phyloP scores from a whole-genome alignment of 768 basidiomycete genomes.

The Dioszegia aurantiaca region DNA sequence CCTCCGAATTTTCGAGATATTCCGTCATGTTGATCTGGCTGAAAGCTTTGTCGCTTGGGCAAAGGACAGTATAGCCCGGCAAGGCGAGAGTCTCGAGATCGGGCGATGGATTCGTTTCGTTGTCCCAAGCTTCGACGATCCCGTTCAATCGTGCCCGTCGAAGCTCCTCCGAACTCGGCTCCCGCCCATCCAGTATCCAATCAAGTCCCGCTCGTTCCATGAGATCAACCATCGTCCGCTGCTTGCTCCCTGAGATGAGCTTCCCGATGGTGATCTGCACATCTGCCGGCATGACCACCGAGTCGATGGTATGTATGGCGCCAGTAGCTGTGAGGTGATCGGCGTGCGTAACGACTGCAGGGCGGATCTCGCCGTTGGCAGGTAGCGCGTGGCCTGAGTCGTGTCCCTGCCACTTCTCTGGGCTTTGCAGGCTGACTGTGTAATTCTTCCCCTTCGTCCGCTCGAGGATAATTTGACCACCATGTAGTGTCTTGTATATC shows the following conservation, averaged over 20 bases:
- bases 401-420: conserved; percentile 35
- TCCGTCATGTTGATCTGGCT: conserved; percentile 74
- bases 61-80: conserved; percentile 76
- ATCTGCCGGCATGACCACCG: conserved; percentile 68
- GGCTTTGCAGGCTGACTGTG: conserved; percentile 53
- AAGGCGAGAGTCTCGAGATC: conserved; percentile 28
- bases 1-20: conserved; percentile 44
- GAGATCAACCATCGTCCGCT: conserved; percentile 80
- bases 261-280: conserved; percentile 85
- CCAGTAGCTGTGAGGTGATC: conserved; percentile 82
- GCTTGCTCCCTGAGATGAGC: conserved; percentile 81
- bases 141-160: conserved; percentile 17
- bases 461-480: conserved; percentile 69
- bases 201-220: conserved; percentile 79
- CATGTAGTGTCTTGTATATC: conserved; percentile 72
- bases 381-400: conserved; percentile 39
- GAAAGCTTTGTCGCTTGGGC: conserved; percentile 90
- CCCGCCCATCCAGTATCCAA: conserved; percentile 80
- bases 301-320: conserved; percentile 75
- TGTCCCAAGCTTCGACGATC: conserved; percentile 15
- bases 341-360: conserved; percentile 40
- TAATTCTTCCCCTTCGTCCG: conserved; percentile 58
- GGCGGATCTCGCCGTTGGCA: conserved; percentile 52
- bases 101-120: conserved; percentile 15
- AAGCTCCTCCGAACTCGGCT: conserved; percentile 37